These are phyloP conservation scores for Starmerella vitae DNA, from an alignment of 805 yeast species.

Conservation along the genomic window DNA sequence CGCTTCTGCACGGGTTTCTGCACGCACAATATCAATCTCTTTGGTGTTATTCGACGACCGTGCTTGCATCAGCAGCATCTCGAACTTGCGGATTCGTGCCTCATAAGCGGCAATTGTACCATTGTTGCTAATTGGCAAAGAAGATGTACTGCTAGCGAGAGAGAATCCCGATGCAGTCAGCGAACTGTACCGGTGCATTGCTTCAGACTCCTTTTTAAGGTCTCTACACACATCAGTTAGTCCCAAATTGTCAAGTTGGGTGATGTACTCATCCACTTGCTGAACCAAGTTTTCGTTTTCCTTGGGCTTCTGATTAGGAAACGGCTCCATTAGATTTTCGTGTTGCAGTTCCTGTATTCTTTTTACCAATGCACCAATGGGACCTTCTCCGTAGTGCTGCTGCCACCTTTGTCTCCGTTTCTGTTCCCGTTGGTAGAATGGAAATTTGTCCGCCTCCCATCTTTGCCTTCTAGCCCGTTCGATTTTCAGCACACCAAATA, in stretches of 20 bases:
- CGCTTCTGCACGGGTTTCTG: constrained; percentile 16
- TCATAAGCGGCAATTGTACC: constrained; percentile 36
- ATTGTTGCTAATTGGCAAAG: background rate
- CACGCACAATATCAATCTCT: constrained; percentile 14
- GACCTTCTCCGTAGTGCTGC: constrained; percentile 33
- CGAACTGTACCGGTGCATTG: constrained; percentile 21
- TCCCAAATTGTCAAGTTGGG: constrained; percentile 17
- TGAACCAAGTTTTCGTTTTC: background rate
- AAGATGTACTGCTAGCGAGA: background rate
- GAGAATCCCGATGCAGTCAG: constrained; percentile 14
- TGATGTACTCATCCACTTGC: constrained; percentile 19
- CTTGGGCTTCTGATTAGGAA: background rate
- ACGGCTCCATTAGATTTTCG: background rate
- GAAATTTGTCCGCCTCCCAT: constrained; percentile 10
- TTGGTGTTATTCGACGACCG: constrained; percentile 12
- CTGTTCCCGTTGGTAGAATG: constrained; percentile 45
- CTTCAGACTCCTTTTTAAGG: constrained; percentile 23
- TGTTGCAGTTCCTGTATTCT: constrained; percentile 1
- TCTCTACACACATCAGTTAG: constrained; percentile 21
- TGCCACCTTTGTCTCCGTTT: constrained; percentile 40
- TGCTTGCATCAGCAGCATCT: constrained; percentile 15
- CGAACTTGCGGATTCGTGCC: constrained; percentile 53
- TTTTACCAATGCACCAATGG: constrained; percentile 13
- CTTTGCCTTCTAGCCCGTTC: constrained; percentile 25
- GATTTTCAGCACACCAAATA: constrained; percentile 28